Base-by-base conservation (phyloP, 78 protist genomes). In the Protostelium mycophagum region DNA sequence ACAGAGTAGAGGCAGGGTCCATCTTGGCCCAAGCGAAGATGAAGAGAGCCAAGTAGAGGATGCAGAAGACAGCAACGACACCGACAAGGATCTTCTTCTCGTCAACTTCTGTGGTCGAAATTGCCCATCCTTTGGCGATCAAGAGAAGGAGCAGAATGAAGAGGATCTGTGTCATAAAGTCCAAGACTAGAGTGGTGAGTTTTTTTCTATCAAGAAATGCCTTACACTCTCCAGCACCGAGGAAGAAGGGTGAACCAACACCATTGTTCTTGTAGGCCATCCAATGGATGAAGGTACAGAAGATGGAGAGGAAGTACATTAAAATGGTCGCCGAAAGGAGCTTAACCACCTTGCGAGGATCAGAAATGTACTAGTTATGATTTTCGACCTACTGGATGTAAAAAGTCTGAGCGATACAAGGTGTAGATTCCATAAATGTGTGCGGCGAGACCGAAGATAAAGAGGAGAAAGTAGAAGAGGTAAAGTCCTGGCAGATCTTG, bases 121-220 rank as follows among this genome's bases (percentile, higher is more conserved):
- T 93, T 16, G 95, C 92, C 95, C 95, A 93, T 10, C 95, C 95
- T 86, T 93, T 93, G 28, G 91, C 84, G 37, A 93, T 63, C 73
- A 90, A 51, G 36, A 93, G 86, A 35, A 93, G 85, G 37, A 93
- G 86, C 37, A 93, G 86, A 35, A 88, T 93, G 35, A 93, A 88
- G 31, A 90, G 36, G 23, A 93, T 28, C 85, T 93, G 95, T 16
- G 95, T 38, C 10, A 63, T 88, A 5, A 93, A 86, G 86, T 93
- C 95, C 31, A 93, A 87, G 29, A 93, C 86, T 91, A 51, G 35
- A 83, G 16, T 36, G 34, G 35, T 37, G 28, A 86, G 31, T n/a
- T 39, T n/a, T 35, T 34, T 1, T n/a, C 35, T 1, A 5, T 28
- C 1, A 31, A 86, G 1, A 1, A 34, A 39, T 1, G 88, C 34